Base-by-base conservation (phyloP, 805 yeast species). In the Ogataea thermomethanolica region DNA sequence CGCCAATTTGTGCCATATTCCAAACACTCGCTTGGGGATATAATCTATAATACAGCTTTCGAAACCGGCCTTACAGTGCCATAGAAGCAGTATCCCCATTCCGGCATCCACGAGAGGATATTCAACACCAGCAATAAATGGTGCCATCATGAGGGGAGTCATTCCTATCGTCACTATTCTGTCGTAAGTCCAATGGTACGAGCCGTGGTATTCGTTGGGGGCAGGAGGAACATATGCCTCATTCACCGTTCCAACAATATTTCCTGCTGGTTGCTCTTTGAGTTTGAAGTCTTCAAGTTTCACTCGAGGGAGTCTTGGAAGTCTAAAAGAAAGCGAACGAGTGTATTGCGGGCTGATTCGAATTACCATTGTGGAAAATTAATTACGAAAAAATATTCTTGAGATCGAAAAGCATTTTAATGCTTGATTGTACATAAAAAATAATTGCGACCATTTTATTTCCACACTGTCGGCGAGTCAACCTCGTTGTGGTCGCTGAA, bases 131-230 rank as follows among this genome's bases (percentile, higher is more conserved):
- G 83, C 73, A 27, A 83, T 74, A 50, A 89, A 76, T 15, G 98
- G 96, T 15, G 81, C 67, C 28, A 82, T 73, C 22, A 80, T 72
- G 45, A 91, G 67, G 24, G 99, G 99, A 17, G 88, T 73, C 61
- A 90, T 68, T 8, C 81, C 78, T 12, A 82, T 61, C 3, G 95
- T 73, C 25, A 88, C 66, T 4, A 77, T 55, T 52, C 86, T 78
- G 71, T 91, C 99, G 54, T 81, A 80, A n/a, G 85, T 70, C 99
- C 99, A 91, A 70, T 90, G 98, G 61, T 78, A 74, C 17, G 95
- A 84, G 34, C 98, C 97, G 56, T 88, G 90, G 36, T 70, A 57
- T 49, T 71, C 76, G 55, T 76, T 70, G 5, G 80, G 61, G 29
- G 70, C 63, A 28, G 97, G 97, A 11, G 78, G 67, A 25, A 69